phyloP scores from a whole-genome alignment of 306 rosid genomes.

The Rosa chinensis region DNA sequence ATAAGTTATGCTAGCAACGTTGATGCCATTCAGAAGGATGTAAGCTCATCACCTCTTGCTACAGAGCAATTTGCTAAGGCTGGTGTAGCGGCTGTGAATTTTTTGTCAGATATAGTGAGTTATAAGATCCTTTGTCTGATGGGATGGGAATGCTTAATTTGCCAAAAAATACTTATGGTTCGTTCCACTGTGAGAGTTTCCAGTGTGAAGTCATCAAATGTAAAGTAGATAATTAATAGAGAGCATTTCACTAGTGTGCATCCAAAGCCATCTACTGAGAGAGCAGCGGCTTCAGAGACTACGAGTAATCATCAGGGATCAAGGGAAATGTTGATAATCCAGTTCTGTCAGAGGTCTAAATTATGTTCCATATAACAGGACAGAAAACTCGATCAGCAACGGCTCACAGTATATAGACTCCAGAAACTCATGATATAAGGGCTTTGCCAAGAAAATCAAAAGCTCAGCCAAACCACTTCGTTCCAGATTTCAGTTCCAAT shows the following conservation, averaged over 20 bases:
- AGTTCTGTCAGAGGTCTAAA: conserved; percentile 41
- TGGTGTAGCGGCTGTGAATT: conserved; percentile 76
- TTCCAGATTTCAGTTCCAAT: conserved; percentile 46
- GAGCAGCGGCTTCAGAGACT: conserved; percentile 41
- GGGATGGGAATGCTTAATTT: conserved; percentile 57
- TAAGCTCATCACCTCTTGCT: conserved; percentile 35
- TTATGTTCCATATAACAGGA: conserved; percentile 46
- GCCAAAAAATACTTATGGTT: conserved; percentile 57
- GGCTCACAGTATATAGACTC: conserved; percentile 30
- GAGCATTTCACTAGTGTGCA: conserved; percentile 54
- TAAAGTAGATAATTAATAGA: conserved; percentile 50
- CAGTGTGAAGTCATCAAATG: conserved; percentile 54
- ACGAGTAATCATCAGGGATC: conserved; percentile 41
- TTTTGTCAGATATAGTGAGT: conserved; percentile 65
- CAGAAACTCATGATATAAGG: conserved; percentile 39
- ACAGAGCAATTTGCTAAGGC: conserved; percentile 73
- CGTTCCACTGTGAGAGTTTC: conserved; percentile 55
- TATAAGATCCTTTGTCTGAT: conserved; percentile 61
- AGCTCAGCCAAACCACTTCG: conserved; percentile 39
- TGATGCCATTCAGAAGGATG: conserved; percentile 42
- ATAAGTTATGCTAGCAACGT: conserved; percentile 46
- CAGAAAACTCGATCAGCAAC: conserved; percentile 34
- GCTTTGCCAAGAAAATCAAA: conserved; percentile 51
- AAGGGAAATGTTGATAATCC: conserved; percentile 53
- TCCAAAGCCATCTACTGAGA: conserved; percentile 50